phyloP scores from a whole-genome alignment of 202 grass and related monocot species.

The Carex arenaria region DNA sequence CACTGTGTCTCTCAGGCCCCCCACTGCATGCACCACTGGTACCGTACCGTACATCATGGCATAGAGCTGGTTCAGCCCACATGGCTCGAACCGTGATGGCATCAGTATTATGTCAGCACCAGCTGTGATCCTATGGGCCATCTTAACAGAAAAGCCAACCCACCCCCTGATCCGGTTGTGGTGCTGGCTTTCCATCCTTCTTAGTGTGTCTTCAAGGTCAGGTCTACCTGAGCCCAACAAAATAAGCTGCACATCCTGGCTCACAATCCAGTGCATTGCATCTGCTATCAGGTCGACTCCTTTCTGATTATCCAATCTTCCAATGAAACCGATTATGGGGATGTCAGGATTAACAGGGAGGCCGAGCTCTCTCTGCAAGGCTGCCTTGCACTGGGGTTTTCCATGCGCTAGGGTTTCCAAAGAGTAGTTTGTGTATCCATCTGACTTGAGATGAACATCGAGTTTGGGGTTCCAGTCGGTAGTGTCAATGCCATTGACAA shows the following conservation, averaged over 20 bases:
- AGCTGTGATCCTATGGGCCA: constrained; percentile 77
- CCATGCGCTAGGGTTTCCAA: constrained; percentile 53
- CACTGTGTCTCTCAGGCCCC: constrained; percentile 71
- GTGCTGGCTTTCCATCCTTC: constrained; percentile 60
- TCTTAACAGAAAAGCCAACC: constrained; percentile 78
- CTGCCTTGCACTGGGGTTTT: constrained; percentile 69
- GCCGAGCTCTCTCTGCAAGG: constrained; percentile 63
- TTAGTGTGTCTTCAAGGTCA: constrained; percentile 82
- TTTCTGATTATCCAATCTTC: constrained; percentile 79
- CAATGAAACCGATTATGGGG: constrained; percentile 73
- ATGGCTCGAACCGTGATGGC: constrained; percentile 87
- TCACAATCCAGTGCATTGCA: constrained; percentile 85
- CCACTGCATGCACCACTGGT: constrained; percentile 80
- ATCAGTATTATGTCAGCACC: constrained; percentile 77
- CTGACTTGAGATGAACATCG: constrained; percentile 59
- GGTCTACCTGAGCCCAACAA: constrained; percentile 73
- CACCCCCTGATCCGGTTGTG: constrained; percentile 63
- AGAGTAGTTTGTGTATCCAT: constrained; percentile 75
- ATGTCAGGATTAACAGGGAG: constrained; percentile 53
- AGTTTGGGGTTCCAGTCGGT: constrained; percentile 68
- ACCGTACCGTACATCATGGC: constrained; percentile 94
- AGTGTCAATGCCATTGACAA: constrained; percentile 77
- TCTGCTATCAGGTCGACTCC: constrained; percentile 80
- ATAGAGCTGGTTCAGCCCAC: constrained; percentile 84
- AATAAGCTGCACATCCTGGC: constrained; percentile 74